Conservation (phyloP, 2,329 filamentous ascomycete genomes). For the Fusarium sp. region DNA sequence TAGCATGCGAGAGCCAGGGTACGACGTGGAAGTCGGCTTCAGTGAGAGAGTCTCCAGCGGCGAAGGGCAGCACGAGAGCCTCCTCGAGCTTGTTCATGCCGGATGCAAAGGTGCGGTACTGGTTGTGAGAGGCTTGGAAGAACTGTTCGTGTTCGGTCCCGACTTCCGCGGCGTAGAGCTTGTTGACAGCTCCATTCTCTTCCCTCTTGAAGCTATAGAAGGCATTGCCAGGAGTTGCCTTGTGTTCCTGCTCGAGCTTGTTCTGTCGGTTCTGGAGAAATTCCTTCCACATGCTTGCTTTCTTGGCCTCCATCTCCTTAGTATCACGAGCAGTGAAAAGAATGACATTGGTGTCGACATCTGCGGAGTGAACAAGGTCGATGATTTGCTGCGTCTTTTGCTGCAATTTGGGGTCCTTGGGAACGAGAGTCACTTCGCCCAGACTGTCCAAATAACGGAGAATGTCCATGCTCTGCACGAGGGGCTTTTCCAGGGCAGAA, state of each 20-base stretch:
- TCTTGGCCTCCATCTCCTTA: slow-evolving; percentile 19
- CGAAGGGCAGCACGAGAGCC: slow-evolving; percentile 30
- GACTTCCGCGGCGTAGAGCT: slow-evolving; percentile 11
- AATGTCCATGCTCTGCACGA: slow-evolving; percentile 27
- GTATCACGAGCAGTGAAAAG: slow-evolving; percentile 24
- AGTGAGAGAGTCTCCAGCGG: slow-evolving; percentile 26
- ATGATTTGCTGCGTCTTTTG: slow-evolving; percentile 17
- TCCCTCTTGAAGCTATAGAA: slow-evolving; percentile 34
- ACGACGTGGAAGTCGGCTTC: slow-evolving; percentile 34
- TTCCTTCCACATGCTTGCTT: not conserved
- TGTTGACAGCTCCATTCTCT: slow-evolving; percentile 24
- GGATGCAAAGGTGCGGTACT: slow-evolving; percentile 15
- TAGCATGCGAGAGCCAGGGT: slow-evolving; percentile 34
- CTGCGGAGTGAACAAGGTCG: slow-evolving; percentile 30
- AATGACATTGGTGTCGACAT: slow-evolving; percentile 29
- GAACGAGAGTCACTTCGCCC: slow-evolving; percentile 1
- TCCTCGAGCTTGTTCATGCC: slow-evolving; percentile 29
- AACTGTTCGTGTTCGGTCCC: slow-evolving; percentile 16
- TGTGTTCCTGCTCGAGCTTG: slow-evolving; percentile 25
- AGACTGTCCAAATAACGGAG: slow-evolving; percentile 28
- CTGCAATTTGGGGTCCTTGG: slow-evolving; percentile 6
- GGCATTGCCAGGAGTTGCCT: slow-evolving; percentile 18
- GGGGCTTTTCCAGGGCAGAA: slow-evolving; percentile 19
- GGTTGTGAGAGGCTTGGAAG: slow-evolving; percentile 9
- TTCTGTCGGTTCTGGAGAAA: slow-evolving; percentile 24